phyloP scores from a whole-genome alignment of 148 eudicot genomes.

The Nepenthes gracilis region DNA sequence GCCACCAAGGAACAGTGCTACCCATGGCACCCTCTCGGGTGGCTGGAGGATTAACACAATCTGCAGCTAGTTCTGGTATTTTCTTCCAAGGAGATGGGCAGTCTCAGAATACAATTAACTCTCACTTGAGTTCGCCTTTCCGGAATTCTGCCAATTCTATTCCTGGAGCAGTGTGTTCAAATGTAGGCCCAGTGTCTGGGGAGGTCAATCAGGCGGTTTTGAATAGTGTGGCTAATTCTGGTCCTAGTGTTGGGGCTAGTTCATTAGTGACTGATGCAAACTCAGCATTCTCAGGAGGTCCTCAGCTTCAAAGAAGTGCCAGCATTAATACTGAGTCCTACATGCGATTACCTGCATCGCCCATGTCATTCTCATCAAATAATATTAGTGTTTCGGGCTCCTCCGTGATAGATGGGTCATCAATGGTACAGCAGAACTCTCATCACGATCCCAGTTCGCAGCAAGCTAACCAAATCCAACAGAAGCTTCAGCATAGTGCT shows the following conservation, averaged over 20 bases:
- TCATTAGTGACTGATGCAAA: slow-evolving; percentile 87
- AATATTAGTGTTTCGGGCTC: slow-evolving; percentile 81
- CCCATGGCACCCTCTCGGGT: slow-evolving; percentile 72
- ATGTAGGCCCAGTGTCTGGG: slow-evolving; percentile 51
- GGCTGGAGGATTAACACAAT: slow-evolving; percentile 66
- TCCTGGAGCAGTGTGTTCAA: slow-evolving; percentile 44
- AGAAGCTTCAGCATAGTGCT: slow-evolving; percentile 43
- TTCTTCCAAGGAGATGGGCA: slow-evolving; percentile 77
- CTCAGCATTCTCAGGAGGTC: slow-evolving; percentile 81
- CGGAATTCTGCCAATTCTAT: slow-evolving; percentile 58
- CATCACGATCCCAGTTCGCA: slow-evolving; percentile 56
- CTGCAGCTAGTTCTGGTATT: slow-evolving; percentile 80
- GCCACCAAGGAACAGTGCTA: slow-evolving; percentile 47
- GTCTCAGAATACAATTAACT: slow-evolving; percentile 51
- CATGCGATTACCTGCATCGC: slow-evolving; percentile 79
- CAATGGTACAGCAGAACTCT: slow-evolving; percentile 47
- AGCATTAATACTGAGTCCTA: slow-evolving; percentile 77
- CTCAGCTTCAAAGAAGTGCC: slow-evolving; percentile 81
- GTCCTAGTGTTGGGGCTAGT: slow-evolving; percentile 81
- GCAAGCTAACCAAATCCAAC: slow-evolving; percentile 36
- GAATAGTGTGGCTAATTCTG: slow-evolving; percentile 63
- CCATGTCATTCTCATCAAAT: slow-evolving; percentile 87
- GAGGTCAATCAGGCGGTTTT: slow-evolving; percentile 48
- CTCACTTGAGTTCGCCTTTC: slow-evolving; percentile 69
- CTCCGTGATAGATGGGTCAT: slow-evolving; percentile 62